Evolutionary conservation across 169 alveolate genomes (phyloP), one percentile per base, ranked within the genome.

Genomic region (Cystoisospora suis): DNA sequence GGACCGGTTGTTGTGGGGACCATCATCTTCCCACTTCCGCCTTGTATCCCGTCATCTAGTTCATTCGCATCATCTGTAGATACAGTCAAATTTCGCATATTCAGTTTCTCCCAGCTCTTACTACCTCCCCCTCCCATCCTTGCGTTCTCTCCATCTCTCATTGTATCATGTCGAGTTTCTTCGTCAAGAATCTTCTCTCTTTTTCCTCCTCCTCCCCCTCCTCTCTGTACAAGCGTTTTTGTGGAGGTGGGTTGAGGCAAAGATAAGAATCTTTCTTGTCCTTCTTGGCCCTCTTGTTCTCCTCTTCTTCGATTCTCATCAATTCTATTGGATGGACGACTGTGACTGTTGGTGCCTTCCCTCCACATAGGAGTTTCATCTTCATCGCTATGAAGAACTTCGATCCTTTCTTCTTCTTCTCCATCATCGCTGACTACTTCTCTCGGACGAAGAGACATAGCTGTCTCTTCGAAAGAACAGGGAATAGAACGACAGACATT

Each of bases 61-160:
- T 65, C 79, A n/a, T 29, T 7, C 46, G 79, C 79, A 29, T 65
- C 79, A 29, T 65, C 79, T 65, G 79, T 29, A 7, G 79, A 65
- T 23, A 29, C 79, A 65, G 79, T 65, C 79, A 23, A 29, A 23
- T 65, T 65, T 29, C 79, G 3, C n/a, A n/a, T n/a, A n/a, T n/a
- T n/a, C n/a, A n/a, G n/a, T n/a, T n/a, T n/a, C n/a, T n/a, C n/a
- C n/a, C n/a, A n/a, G n/a, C n/a, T n/a, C n/a, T n/a, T n/a, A n/a
- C n/a, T n/a, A n/a, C n/a, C n/a, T n/a, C n/a, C n/a, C n/a, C n/a
- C n/a, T n/a, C n/a, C n/a, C n/a, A n/a, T n/a, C n/a, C n/a, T n/a
- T n/a, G n/a, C n/a, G n/a, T n/a, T n/a, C n/a, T n/a, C n/a, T n/a
- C n/a, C n/a, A n/a, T n/a, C n/a, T n/a, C n/a, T n/a, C n/a, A n/a